Conservation (phyloP, 1,284 basidiomycete genomes). For the Marasmius sp. region DNA sequence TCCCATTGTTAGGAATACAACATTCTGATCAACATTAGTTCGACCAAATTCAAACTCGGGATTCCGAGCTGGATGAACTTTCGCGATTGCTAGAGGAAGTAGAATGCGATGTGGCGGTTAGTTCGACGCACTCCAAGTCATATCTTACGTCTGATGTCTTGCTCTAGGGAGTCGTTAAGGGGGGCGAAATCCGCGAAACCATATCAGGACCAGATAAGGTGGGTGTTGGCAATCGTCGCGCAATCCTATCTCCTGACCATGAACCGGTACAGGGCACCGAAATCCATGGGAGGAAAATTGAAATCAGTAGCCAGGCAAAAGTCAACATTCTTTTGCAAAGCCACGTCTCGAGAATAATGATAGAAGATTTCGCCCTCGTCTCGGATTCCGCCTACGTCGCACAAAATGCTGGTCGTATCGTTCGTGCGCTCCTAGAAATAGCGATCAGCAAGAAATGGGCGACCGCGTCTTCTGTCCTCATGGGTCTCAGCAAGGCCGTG, state of each 20-base stretch:
- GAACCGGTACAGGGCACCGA: not conserved
- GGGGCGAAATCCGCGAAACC: not conserved
- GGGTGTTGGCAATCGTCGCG: not conserved
- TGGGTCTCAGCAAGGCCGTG: conserved; percentile 92
- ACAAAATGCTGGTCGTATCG: conserved; percentile 93
- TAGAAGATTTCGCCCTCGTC: conserved; percentile 96
- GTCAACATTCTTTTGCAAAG: conserved; percentile 96
- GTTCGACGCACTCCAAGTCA: conserved; percentile 12
- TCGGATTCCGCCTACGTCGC: conserved; percentile 94
- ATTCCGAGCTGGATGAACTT: conserved; percentile 87
- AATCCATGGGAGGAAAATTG: not conserved
- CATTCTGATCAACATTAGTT: conserved; percentile 56
- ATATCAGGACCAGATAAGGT: conserved; percentile 1
- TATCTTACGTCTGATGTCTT: not conserved
- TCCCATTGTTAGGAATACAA: not conserved
- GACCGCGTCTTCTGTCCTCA: conserved; percentile 75
- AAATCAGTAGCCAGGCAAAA: conserved; percentile 69
- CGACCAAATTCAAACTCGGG: conserved; percentile 91
- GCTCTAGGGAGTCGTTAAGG: not conserved
- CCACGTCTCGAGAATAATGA: conserved; percentile 77
- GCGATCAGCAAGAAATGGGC: conserved; percentile 93
- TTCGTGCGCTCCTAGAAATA: conserved; percentile 92
- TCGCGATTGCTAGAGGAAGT: conserved; percentile 67
- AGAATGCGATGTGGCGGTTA: conserved; percentile 80
- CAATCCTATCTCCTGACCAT: not conserved